Evolutionary conservation across 2,329 filamentous ascomycete genomes (phyloP).

Genomic region (Aspergillus niger): DNA sequence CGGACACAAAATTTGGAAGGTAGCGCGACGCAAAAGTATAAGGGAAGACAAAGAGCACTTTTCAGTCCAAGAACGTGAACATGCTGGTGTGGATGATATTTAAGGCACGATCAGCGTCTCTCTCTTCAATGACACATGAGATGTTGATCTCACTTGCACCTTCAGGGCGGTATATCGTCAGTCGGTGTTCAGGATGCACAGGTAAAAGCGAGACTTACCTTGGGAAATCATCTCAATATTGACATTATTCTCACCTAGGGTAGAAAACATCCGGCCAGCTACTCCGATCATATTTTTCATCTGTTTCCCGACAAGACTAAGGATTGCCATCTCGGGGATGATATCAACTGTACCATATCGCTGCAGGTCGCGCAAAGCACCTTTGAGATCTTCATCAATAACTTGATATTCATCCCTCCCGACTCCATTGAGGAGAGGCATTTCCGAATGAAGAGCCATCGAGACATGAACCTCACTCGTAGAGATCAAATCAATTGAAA

Average conservation of each 20-base stretch:
- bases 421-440: constrained; percentile 53
- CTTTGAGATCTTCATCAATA: constrained; percentile 63
- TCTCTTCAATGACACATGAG: constrained; percentile 91
- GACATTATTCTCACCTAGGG: constrained; percentile 86
- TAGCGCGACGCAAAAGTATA: neutral
- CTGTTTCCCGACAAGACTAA: constrained; percentile 90
- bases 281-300: constrained; percentile 98
- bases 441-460: constrained; percentile 87
- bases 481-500: constrained; percentile 95
- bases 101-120: constrained; percentile 88
- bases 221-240: constrained; percentile 99
- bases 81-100: constrained; percentile 96
- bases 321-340: constrained; percentile 88
- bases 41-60: neutral
- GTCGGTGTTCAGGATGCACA: constrained; percentile 11
- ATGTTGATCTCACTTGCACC: constrained; percentile 99
- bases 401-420: constrained; percentile 55
- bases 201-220: constrained; percentile 58
- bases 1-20: constrained; percentile 10
- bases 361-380: constrained; percentile 70
- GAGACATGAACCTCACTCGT: constrained; percentile 97
- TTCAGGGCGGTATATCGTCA: constrained; percentile 41
- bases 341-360: constrained; percentile 89
- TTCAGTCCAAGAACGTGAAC: constrained; percentile 86
- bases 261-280: constrained; percentile 91